phyloP scores from a whole-genome alignment of 257 asterid genomes.

The Salvia rosmarinus region DNA sequence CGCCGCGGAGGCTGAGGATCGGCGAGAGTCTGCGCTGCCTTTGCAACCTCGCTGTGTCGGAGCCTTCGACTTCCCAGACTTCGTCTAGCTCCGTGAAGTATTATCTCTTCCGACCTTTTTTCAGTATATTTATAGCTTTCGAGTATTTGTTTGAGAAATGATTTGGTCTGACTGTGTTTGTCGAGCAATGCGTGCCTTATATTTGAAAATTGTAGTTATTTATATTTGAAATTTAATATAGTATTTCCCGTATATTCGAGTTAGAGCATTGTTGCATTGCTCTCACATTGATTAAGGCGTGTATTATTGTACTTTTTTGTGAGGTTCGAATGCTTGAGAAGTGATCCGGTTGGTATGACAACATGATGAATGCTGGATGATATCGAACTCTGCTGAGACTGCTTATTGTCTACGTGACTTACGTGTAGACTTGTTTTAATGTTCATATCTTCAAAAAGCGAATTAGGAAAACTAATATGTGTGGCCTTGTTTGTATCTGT shows the following conservation, averaged over 20 bases:
- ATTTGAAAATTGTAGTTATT: not conserved
- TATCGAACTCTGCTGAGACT: constrained; percentile 11
- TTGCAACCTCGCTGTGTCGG: constrained; percentile 58
- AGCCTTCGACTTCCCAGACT: constrained; percentile 55
- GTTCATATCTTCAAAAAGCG: not conserved
- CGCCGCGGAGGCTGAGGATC: constrained; percentile 31
- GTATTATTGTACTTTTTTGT: not conserved
- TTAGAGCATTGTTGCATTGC: constrained; percentile 2
- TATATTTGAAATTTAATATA: not conserved
- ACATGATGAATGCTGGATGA: not conserved
- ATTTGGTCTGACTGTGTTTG: constrained; percentile 1
- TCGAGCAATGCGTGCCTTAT: constrained; percentile 17
- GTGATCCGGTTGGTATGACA: not conserved
- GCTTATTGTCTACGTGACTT: constrained; percentile 9
- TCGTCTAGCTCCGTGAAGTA: constrained; percentile 62
- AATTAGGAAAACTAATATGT: not conserved
- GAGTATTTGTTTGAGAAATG: constrained; percentile 13
- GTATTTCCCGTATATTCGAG: not conserved
- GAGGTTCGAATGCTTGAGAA: not conserved
- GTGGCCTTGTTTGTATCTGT: no score
- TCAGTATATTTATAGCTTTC: not conserved
- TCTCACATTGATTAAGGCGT: not conserved
- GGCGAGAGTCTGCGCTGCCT: constrained; percentile 51
- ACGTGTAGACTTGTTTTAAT: not conserved
- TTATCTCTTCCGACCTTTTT: constrained; percentile 1